Evolutionary conservation across 1,139 yeast genomes (phyloP).

Genomic region (Saccharomyces hybrid): DNA sequence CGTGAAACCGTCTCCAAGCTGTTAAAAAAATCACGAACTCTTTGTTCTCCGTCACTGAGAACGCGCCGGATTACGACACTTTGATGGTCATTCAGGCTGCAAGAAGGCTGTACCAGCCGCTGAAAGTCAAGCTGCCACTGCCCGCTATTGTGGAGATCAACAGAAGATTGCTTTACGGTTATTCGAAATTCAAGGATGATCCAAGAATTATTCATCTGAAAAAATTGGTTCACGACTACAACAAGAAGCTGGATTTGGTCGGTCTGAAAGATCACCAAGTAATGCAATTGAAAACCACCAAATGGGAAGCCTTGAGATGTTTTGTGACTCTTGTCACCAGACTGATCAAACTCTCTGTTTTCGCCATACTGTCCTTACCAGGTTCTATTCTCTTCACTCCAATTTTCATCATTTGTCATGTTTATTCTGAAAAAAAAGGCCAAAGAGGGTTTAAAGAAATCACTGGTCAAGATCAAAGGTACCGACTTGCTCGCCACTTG

Average conservation of each 20-base stretch:
- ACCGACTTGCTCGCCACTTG: conserved; percentile 70
- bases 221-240: conserved; percentile 47
- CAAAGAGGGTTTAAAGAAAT: conserved; percentile 52
- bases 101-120: conserved; percentile 55
- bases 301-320: conserved; percentile 21
- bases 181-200: conserved; percentile 50
- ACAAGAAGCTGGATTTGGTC: conserved; percentile 44
- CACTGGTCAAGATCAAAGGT: conserved; percentile 64
- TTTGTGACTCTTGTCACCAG: conserved; percentile 34
- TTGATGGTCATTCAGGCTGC: conserved; percentile 71
- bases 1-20: conserved; percentile 51
- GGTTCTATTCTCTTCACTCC: conserved; percentile 64
- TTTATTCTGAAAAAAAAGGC: conserved; percentile 52
- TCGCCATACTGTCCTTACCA: conserved; percentile 48
- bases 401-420: conserved; percentile 50
- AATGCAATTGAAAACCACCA: conserved; percentile 41
- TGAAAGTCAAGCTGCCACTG: conserved; percentile 46
- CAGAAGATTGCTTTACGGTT: conserved; percentile 59
- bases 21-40: conserved; percentile 51
- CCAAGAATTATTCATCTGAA: conserved; percentile 49
- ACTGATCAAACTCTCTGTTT: conserved; percentile 24
- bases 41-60: conserved; percentile 61
- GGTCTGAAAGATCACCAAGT: conserved; percentile 69
- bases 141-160: conserved; percentile 67
- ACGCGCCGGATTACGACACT: conserved; percentile 69